These are phyloP conservation scores for Pichia sp. DNA, from an alignment of 1,139 yeast genomes.

Conservation along the genomic window DNA sequence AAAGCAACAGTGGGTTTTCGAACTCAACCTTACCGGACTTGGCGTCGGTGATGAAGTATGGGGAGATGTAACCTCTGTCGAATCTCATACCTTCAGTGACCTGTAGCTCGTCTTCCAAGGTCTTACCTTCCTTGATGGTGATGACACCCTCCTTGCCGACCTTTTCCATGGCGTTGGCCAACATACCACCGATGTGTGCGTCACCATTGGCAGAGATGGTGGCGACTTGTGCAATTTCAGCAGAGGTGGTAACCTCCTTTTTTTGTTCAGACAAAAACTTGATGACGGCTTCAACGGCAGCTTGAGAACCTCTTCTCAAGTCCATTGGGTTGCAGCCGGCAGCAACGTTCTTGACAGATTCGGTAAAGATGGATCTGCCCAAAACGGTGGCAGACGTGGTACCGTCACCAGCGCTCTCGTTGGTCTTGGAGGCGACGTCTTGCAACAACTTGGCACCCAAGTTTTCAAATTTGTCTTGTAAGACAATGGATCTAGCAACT, in stretches of 20 bases:
- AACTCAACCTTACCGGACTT: constrained; percentile 97
- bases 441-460: constrained; percentile 94
- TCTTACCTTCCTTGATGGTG: constrained; percentile 95
- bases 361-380: constrained; percentile 96
- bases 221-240: constrained; percentile 98
- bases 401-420: constrained; percentile 99
- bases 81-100: constrained; percentile 99
- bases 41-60: constrained; percentile 95
- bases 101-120: constrained; percentile 93
- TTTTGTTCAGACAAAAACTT: constrained; percentile 83
- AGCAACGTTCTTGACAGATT: constrained; percentile 96
- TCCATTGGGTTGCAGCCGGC: constrained; percentile 99
- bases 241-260: constrained; percentile 95
- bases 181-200: constrained; percentile 83
- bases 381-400: constrained; percentile 97
- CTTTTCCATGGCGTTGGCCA: constrained; percentile 98
- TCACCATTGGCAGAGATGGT: constrained; percentile 99
- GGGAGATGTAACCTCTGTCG: constrained; percentile 97
- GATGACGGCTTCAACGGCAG: constrained; percentile 96
- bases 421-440: constrained; percentile 97
- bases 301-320: constrained; percentile 96
- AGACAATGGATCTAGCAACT: constrained; percentile 83
- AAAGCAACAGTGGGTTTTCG: constrained; percentile 85
- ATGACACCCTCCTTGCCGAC: constrained; percentile 99
- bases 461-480: constrained; percentile 93